Evolutionary conservation across 1,139 yeast species (phyloP).

Genomic region (Meyerozyma sp.): DNA sequence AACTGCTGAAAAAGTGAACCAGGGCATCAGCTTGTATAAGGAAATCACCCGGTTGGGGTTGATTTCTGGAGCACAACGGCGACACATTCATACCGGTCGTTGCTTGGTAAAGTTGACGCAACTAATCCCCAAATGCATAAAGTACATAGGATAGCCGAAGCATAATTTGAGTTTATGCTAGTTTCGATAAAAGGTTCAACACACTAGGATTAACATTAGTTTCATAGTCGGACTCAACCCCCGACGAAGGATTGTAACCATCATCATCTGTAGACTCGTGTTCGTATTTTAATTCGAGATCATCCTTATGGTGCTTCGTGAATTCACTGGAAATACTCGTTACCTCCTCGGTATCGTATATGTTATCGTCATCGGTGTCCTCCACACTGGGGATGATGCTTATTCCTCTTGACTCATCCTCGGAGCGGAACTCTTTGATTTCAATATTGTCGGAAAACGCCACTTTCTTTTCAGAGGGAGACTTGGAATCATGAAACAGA

Average conservation of each 20-base stretch:
- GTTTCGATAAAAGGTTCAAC: constrained; percentile 10
- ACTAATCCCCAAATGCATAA: not conserved
- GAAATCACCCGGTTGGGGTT: not conserved
- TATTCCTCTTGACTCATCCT: constrained; percentile 23
- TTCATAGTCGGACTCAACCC: not conserved
- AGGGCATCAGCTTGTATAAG: not conserved
- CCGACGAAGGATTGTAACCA: constrained; percentile 4
- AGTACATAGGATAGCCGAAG: not conserved
- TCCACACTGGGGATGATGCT: constrained; percentile 11
- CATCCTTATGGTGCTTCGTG: constrained; percentile 8
- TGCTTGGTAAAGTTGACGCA: not conserved
- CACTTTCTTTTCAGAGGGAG: constrained; percentile 29
- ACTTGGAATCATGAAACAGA: constrained; percentile 5
- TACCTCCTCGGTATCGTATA: constrained; percentile 6
- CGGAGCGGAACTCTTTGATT: constrained; percentile 38
- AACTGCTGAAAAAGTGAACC: not conserved
- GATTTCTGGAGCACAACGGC: not conserved
- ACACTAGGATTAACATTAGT: constrained; percentile 6
- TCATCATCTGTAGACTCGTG: constrained; percentile 2
- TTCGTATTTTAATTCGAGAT: constrained; percentile 8
- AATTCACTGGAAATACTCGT: constrained; percentile 20
- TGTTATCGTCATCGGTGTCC: constrained; percentile 9
- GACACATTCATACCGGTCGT: not conserved
- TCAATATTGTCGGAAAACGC: constrained; percentile 45
- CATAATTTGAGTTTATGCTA: constrained; percentile 1